These are phyloP conservation scores for Liriodendron chinense DNA, from an alignment of 164 flowering plant genomes.

Conservation along the genomic window DNA sequence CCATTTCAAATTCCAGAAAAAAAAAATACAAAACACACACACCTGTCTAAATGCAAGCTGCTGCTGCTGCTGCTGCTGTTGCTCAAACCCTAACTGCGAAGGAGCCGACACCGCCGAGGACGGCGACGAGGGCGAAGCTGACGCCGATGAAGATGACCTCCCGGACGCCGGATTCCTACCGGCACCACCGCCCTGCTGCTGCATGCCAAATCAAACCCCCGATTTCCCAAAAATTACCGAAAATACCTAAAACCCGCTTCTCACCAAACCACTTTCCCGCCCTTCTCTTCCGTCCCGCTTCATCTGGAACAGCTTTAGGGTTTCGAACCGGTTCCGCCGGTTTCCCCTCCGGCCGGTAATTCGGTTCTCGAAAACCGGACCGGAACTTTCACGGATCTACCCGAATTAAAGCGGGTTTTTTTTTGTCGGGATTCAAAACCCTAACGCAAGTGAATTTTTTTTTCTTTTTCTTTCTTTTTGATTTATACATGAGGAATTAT, in stretches of 20 bases:
- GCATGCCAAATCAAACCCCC: too few species aligned
- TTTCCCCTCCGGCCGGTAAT: constrained; percentile 9
- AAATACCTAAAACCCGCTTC: too few species aligned
- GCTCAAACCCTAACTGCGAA: constrained; percentile 62
- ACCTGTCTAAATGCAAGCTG: constrained; percentile 28
- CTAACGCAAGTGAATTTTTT: constrained; percentile 1
- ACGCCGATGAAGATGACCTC: constrained; percentile 48
- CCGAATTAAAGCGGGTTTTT: constrained; percentile 4
- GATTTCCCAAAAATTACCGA: too few species aligned
- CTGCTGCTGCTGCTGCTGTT: constrained; percentile 41
- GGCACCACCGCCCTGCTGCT: constrained; percentile 68
- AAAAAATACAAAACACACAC: background rate
- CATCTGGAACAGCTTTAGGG: constrained; percentile 14
- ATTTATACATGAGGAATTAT: constrained; percentile 6
- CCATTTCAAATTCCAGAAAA: background rate
- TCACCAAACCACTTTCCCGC: background rate
- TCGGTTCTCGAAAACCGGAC: constrained; percentile 9
- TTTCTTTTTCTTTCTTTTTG: constrained; percentile 3
- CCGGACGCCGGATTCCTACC: constrained; percentile 49
- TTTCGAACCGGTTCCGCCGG: constrained; percentile 4
- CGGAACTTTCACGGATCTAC: constrained; percentile 10
- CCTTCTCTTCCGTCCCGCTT: constrained; percentile 15
- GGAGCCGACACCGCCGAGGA: constrained; percentile 70
- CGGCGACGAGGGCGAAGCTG: constrained; percentile 56
- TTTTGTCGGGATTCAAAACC: constrained; percentile 17